These are phyloP conservation scores for Hymenotorrendiella dingleyae DNA, from an alignment of 2,329 filamentous ascomycete genomes.

Conservation along the genomic window DNA sequence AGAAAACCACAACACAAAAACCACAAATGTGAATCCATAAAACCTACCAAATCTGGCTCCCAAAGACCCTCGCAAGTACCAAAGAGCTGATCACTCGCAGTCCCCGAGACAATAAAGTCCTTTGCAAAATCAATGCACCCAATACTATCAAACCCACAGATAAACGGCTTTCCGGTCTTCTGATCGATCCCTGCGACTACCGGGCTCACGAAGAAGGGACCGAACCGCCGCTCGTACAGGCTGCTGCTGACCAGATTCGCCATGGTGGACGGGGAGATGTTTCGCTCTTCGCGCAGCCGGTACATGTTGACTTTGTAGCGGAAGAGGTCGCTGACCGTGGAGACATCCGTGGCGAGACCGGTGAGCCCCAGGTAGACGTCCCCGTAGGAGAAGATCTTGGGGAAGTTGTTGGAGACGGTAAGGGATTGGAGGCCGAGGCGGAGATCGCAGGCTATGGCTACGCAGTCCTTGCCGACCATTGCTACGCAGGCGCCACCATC, in stretches of 20 bases:
- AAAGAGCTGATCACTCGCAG: conserved; percentile 94
- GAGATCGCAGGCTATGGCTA: conserved; percentile 98
- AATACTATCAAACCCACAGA: conserved; percentile 98
- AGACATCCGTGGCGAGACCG: conserved; percentile 91
- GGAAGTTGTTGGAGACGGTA: conserved; percentile 99
- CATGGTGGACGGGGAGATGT: conserved; percentile 91
- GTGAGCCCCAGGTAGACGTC: conserved; percentile 94
- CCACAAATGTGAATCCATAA: neutral
- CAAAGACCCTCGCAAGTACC: conserved; percentile 97
- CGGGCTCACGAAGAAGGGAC: conserved; percentile 91
- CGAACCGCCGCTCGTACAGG: conserved; percentile 93
- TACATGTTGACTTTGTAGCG: conserved; percentile 99
- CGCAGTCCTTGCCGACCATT: conserved; percentile 99
- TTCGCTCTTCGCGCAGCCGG: conserved; percentile 92
- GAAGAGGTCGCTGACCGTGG: conserved; percentile 92
- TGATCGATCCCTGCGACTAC: conserved; percentile 93
- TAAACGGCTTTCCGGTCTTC: conserved; percentile 91
- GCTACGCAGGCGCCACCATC: conserved; percentile 92
- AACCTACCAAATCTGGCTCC: conserved; percentile 86
- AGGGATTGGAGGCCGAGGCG: conserved; percentile 93
- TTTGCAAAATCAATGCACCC: conserved; percentile 99
- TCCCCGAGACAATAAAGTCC: conserved; percentile 97
- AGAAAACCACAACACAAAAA: too few species aligned
- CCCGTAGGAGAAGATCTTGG: conserved; percentile 98
- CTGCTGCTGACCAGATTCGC: conserved; percentile 89